Conservation (phyloP, 1,284 basidiomycete species). For the Sutorius eximius region DNA sequence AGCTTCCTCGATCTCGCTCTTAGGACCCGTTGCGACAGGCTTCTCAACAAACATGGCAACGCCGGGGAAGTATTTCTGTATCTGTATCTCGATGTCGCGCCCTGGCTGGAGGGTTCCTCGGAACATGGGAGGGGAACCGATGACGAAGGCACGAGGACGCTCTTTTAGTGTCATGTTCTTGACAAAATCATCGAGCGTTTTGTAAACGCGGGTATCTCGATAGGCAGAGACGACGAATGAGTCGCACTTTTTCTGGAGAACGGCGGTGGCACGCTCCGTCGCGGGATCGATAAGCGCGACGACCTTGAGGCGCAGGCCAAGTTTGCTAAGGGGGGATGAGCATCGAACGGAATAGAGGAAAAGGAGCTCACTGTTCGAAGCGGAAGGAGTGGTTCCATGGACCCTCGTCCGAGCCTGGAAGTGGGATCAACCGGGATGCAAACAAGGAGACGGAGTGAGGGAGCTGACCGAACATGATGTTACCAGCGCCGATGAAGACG, state of each 20-base stretch:
- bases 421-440: constrained; percentile 8
- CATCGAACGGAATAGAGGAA: background rate
- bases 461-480: constrained; percentile 86
- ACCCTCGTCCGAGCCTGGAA: constrained; percentile 75
- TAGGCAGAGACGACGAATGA: constrained; percentile 95
- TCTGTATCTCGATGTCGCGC: constrained; percentile 87
- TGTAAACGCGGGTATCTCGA: constrained; percentile 87
- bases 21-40: constrained; percentile 85
- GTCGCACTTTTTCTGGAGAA: constrained; percentile 88
- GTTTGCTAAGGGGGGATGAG: constrained; percentile 63
- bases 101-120: constrained; percentile 78
- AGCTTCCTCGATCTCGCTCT: constrained; percentile 64
- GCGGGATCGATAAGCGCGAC: constrained; percentile 93
- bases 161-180: constrained; percentile 64
- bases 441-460: constrained; percentile 3
- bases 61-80: constrained; percentile 87
- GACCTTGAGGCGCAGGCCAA: constrained; percentile 95
- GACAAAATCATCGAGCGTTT: constrained; percentile 85
- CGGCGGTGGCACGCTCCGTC: constrained; percentile 75
- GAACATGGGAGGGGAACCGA: constrained; percentile 94
- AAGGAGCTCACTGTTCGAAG: constrained; percentile 73
- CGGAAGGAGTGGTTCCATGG: constrained; percentile 96
- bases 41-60: constrained; percentile 96
- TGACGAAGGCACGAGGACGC: constrained; percentile 75
- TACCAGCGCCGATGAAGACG: constrained; percentile 89